Percentiles rank a stretch among this genome's conserved stretches.
These are phyloP conservation scores for Neurospora sp. DNA, from an alignment of 495 filamentous ascomycete genomes.

Conservation along the genomic window DNA sequence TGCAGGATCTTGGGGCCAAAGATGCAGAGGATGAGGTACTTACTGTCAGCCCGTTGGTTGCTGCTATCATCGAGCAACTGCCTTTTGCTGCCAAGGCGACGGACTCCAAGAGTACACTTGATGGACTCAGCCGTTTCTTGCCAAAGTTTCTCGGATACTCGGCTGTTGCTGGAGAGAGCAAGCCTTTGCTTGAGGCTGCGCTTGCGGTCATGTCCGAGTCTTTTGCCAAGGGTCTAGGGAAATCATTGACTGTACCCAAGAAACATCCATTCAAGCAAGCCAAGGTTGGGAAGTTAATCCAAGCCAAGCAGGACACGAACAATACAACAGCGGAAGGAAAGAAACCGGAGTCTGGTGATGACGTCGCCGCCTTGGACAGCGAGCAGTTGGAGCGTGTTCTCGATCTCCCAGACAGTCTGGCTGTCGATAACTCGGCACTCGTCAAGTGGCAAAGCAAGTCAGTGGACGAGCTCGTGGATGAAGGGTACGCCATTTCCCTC, in stretches of 20 bases:
- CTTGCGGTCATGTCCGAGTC: slow-evolving; percentile 20
- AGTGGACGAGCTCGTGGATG: slow-evolving; percentile 60
- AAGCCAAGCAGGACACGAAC: not conserved
- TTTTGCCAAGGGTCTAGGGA: slow-evolving; percentile 5
- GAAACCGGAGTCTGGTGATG: not conserved
- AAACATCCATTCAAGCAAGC: not conserved
- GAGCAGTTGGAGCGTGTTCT: slow-evolving; percentile 24
- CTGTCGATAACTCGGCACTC: slow-evolving; percentile 49
- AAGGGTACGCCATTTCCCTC: slow-evolving; percentile 55
- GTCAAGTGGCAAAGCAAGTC: slow-evolving; percentile 65
- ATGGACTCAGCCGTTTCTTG: slow-evolving; percentile 45
- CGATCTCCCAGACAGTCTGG: slow-evolving; percentile 20
- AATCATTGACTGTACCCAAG: not conserved
- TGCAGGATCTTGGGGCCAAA: slow-evolving; percentile 19
- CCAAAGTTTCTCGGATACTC: slow-evolving; percentile 40
- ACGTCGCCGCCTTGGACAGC: not conserved
- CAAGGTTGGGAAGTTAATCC: slow-evolving; percentile 5
- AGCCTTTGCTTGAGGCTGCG: slow-evolving; percentile 25
- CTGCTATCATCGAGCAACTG: slow-evolving; percentile 67
- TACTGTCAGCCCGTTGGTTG: slow-evolving; percentile 40
- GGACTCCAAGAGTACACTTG: slow-evolving; percentile 24
- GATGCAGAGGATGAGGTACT: not conserved
- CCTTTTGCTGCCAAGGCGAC: slow-evolving; percentile 50
- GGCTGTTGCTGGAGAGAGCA: slow-evolving; percentile 29
- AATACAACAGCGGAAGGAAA: not conserved